Base-by-base conservation (phyloP, 208 protist species). In the Balamuthia mandrillaris region DNA sequence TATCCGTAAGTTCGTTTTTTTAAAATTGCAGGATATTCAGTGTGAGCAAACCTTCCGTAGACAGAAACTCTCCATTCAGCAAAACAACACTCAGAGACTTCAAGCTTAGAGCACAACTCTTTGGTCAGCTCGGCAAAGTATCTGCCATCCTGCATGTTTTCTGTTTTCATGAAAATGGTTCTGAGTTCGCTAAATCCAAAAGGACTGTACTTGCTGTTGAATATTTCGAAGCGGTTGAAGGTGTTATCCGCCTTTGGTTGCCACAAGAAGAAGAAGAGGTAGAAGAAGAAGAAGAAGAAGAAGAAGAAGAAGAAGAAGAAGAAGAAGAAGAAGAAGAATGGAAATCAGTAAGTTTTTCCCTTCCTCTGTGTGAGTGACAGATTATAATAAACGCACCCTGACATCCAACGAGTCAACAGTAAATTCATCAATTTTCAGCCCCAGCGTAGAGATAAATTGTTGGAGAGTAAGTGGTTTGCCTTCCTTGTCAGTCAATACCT, bases 191-290 rank as follows among this genome's bases (percentile, higher is more conserved):
- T 83, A 39, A 66, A 87, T 10, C 79, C 79, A 31, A 70, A 85
- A 3, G 97, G 97, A 89, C 98, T 98, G 93, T 99, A 99, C 52
- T 91, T 93, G 90, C 97, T 94, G 89, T 99, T 99, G 91, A 99
- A 99, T 87, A 97, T 98, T 90, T 99, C 98, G 92, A 99, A 99
- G 68, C 98, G 95, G 61, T 99, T 96, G 83, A 98, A 98, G 9
- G 97, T 94, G 61, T 81, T 87, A 39, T 96, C 94, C 78, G 96
- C 93, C 88, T 98, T 95, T n/a, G 96, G 96, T 84, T 98, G 95
- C 66, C 97, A 94, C 85, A 35, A 45, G 24, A 10, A 37, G n/a
- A n/a, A n/a, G n/a, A n/a, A n/a, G n/a, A n/a, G n/a, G n/a, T n/a
- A n/a, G n/a, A n/a, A n/a, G n/a, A n/a, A n/a, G n/a, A n/a, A n/a